Evolutionary conservation across 352 stramenopile genomes (phyloP), one percentile per base, ranked within the genome.

Genomic region (Globisporangium parvum): DNA sequence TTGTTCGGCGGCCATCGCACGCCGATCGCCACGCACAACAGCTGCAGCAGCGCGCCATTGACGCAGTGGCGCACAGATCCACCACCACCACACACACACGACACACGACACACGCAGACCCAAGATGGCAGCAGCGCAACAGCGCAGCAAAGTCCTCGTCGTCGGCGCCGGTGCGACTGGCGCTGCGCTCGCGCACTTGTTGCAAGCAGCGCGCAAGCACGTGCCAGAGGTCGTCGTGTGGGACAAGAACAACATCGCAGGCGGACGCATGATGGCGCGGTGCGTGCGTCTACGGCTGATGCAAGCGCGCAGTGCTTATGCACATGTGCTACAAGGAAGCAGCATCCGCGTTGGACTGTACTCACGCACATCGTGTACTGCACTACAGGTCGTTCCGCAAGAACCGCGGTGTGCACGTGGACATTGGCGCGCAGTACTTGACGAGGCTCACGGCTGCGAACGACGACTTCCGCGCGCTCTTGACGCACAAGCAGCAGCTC

Each of bases 401-500:
- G 53, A 77, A 87, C 33, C 75, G 76, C 18, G 40, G 21, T 0
- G 71, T 83, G 23, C 68, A 88, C 28, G 80, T 86, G 37, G 78
- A 88, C 53, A 70, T 91, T 42, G 80, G 80, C 15, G 77, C 75
- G 42, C 80, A 91, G 60, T 91, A 88, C 47, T 67, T 83, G 57
- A 91, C 76, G 10, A 69, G 67, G 17, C 71, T 78, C 20, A 77
- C 67, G 3, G 51, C 63, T 21, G 51, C 54, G 23, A 88, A 84
- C 49, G 75, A 85, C 46, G 73, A 87, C 37, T 44, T 85, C 47
- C 72, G 78, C 12, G 55, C 70, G n/a, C 51, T 80, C 41, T 59
- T 72, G 42, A 14, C 47, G 33, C 31, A 67, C 17, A 69, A 73
- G 10, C 55, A 53, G 17, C 63, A 64, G 23, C 66, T 91, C 33